Conservation (phyloP, 441 rosid genomes). For the Theobroma grandiflorum region DNA sequence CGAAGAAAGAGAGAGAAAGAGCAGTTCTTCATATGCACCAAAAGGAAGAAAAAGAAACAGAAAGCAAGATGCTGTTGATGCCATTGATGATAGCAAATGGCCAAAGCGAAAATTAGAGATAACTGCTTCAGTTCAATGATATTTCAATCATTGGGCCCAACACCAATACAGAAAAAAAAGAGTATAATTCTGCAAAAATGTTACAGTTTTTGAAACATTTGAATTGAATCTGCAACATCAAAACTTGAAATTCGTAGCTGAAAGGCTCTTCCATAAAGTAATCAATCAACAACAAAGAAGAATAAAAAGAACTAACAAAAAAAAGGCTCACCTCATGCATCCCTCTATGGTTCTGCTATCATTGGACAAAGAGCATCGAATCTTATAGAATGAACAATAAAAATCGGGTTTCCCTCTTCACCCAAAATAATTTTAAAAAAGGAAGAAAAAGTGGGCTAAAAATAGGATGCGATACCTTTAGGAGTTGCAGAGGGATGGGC, state of each 20-base stretch:
- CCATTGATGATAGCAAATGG: constrained; percentile 27
- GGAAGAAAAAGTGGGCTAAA: too few species aligned
- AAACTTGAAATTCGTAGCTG: neutral
- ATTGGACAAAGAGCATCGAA: neutral
- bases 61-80: neutral
- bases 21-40: neutral
- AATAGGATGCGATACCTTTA: too few species aligned
- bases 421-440: too few species aligned
- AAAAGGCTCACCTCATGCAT: neutral
- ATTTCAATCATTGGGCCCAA: constrained; percentile 46
- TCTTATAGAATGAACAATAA: neutral
- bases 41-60: neutral
- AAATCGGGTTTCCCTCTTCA: too few species aligned
- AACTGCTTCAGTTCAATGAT: constrained; percentile 30
- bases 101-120: constrained; percentile 24
- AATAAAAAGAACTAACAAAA: neutral
- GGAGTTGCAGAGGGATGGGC: too few species aligned
- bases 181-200: neutral
- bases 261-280: neutral
- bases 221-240: neutral
- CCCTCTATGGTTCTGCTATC: neutral
- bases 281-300: neutral
- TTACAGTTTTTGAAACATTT: neutral
- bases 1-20: constrained; percentile 7
- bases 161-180: neutral